Evolutionary conservation across 208 protist genomes (phyloP), one percentile per base, ranked within the genome.

Genomic region (Endotrypanum monterogeii): DNA sequence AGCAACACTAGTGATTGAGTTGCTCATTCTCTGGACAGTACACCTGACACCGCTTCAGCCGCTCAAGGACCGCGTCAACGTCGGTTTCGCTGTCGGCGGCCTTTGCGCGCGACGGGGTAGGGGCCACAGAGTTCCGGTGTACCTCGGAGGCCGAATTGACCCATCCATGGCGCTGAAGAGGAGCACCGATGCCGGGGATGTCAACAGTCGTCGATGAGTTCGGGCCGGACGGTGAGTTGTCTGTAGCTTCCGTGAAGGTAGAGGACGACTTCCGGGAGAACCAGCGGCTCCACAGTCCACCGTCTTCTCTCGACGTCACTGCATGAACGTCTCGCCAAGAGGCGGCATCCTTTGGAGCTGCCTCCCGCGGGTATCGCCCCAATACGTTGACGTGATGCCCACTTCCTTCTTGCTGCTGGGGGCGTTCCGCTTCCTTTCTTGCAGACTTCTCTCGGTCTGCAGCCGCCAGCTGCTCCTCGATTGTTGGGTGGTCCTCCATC

Each of bases 1-100:
- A n/a, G n/a, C n/a, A n/a, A n/a, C 39, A 18, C 54, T 71, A 74
- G 61, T 71, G 62, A 56, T 71, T 79, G 44, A 70, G 67, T 41
- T 71, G 28, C 32, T 96, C 86, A 25, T 94, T 77, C 51, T 94
- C 88, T 11, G 91, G 91, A 74, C 92, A 96, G 82, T 94, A 96
- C 30, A 96, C 88, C 74, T 93, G 83, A 62, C 92, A 96, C 0
- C 71, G 78, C 65, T 88, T 90, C 25, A 96, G 83, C 32, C 85
- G 76, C 28, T 71, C 57, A 70, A 96, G 70, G 39, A 96, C 80
- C 12, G 71, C 83, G 7, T 82, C 79, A 48, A 93, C 80, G 73
- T 92, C 83, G 1, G 85, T 86, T n/a, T 90, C 88, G 41, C 80
- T 75, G 67, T 91, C 84, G 3, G 68, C 75, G 1, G 78, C 79